These are phyloP conservation scores for Trypanosoma boissoni DNA, from an alignment of 208 protist species.

Conservation along the genomic window DNA sequence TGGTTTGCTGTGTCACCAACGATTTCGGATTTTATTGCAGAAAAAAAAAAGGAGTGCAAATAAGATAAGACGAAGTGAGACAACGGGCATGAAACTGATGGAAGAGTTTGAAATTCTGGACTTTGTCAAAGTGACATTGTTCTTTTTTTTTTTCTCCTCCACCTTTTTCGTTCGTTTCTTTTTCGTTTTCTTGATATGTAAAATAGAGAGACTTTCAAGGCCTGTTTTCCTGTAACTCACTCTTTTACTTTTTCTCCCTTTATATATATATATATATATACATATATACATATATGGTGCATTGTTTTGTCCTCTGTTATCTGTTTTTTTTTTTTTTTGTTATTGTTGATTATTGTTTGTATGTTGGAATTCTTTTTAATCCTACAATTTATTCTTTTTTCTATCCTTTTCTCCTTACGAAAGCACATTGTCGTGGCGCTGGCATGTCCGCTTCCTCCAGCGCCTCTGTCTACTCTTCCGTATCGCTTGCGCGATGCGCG, in stretches of 20 bases:
- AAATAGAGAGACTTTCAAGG: too few relatives aligned
- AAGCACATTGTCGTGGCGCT: conserved; percentile 3
- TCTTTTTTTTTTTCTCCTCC: too few relatives aligned
- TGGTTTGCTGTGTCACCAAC: too few relatives aligned
- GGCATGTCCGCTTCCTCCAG: too few relatives aligned
- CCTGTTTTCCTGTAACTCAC: conserved; percentile 4
- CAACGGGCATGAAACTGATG: too few relatives aligned
- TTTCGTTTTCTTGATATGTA: conserved; percentile 17
- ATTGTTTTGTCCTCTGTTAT: neutral
- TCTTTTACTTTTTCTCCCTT: neutral
- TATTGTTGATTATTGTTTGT: neutral
- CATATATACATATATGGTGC: neutral
- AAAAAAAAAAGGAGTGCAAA: too few relatives aligned
- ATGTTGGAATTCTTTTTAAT: conserved; percentile 6
- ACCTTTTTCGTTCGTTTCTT: too few relatives aligned
- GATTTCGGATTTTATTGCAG: too few relatives aligned
- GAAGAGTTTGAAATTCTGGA: too few relatives aligned
- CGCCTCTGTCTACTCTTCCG: conserved; percentile 1
- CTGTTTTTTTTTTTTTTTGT: too few relatives aligned
- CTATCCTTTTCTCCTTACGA: neutral
- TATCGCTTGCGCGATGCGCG: conserved; percentile 32
- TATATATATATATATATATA: conserved; percentile 7
- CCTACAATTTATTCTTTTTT: conserved; percentile 4
- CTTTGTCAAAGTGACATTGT: too few relatives aligned
- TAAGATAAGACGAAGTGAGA: too few relatives aligned